Percentiles rank a stretch among this genome's conserved stretches.
These are phyloP conservation scores for Rhododendron henanense DNA, from an alignment of 148 eudicot species.

Conservation along the genomic window DNA sequence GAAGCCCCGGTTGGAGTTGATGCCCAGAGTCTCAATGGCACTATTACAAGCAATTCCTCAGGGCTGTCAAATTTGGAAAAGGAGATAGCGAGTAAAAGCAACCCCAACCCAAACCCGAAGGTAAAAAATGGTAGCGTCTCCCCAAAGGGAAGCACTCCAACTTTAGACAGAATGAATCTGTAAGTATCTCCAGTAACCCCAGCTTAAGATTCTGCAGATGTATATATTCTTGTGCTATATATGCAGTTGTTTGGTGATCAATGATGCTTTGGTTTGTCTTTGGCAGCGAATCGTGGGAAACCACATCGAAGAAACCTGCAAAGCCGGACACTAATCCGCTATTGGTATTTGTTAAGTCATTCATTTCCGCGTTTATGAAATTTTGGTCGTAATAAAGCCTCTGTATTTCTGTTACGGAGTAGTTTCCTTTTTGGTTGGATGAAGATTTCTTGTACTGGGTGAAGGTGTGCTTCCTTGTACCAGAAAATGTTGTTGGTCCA, in stretches of 20 bases:
- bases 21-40: conserved; percentile 5
- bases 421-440: neutral
- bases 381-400: conserved; percentile 49
- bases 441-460: neutral
- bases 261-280: conserved; percentile 2
- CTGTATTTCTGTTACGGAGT: neutral
- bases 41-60: conserved; percentile 11
- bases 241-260: neutral
- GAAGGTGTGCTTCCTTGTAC: neutral
- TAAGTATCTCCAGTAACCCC: conserved; percentile 10
- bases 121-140: conserved; percentile 19
- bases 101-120: conserved; percentile 7
- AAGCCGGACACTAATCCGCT: conserved; percentile 46
- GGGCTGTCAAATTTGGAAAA: conserved; percentile 20
- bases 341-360: conserved; percentile 42
- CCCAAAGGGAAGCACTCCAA: conserved; percentile 30
- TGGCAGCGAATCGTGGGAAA: conserved; percentile 60
- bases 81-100: conserved; percentile 5
- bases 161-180: conserved; percentile 44
- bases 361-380: conserved; percentile 47
- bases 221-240: too few relatives aligned
- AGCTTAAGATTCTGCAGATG: neutral
- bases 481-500: neutral
- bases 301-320: conserved; percentile 25
- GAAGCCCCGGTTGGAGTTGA: conserved; percentile 18